Percentiles rank a stretch among this genome's conserved stretches.
These are phyloP conservation scores for Eucalyptus victrix DNA, from an alignment of 345 rosid genomes.

Conservation along the genomic window DNA sequence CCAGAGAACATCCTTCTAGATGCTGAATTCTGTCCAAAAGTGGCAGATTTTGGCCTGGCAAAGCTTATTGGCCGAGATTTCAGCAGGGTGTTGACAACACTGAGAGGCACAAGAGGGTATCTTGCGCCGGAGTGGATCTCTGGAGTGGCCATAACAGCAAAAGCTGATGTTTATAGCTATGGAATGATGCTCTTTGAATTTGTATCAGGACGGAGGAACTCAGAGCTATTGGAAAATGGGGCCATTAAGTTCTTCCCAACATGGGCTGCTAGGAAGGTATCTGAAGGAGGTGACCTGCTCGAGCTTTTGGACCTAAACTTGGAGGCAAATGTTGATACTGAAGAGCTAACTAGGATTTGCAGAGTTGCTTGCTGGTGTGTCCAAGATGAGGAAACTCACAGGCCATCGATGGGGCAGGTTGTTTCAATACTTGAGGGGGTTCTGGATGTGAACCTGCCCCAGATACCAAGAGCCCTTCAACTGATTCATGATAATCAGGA, in stretches of 20 bases:
- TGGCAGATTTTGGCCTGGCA: conserved; percentile 83
- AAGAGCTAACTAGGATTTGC: conserved; percentile 47
- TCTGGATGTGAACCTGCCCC: conserved; percentile 43
- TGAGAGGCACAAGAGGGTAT: conserved; percentile 88
- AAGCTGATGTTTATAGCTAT: conserved; percentile 82
- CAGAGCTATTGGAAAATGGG: conserved; percentile 31
- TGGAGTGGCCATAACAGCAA: conserved; percentile 64
- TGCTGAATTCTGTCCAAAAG: conserved; percentile 54
- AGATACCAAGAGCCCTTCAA: conserved; percentile 47
- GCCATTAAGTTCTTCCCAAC: conserved; percentile 42
- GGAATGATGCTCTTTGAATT: conserved; percentile 85
- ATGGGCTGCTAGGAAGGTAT: conserved; percentile 31
- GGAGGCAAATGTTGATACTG: conserved; percentile 21
- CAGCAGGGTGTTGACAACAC: conserved; percentile 69
- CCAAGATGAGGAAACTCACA: conserved; percentile 58
- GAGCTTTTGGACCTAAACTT: conserved; percentile 36
- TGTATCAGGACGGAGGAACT: conserved; percentile 64
- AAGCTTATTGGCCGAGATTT: conserved; percentile 82
- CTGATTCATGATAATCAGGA: conserved; percentile 21
- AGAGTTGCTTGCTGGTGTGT: conserved; percentile 81
- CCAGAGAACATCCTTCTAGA: conserved; percentile 81
- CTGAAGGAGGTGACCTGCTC: conserved; percentile 26
- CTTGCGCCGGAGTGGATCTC: conserved; percentile 92
- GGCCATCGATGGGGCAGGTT: conserved; percentile 78
- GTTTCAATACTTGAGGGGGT: conserved; percentile 81